Evolutionary conservation across 2,329 filamentous ascomycete genomes (phyloP).

Genomic region (Paecilomyces sp.): DNA sequence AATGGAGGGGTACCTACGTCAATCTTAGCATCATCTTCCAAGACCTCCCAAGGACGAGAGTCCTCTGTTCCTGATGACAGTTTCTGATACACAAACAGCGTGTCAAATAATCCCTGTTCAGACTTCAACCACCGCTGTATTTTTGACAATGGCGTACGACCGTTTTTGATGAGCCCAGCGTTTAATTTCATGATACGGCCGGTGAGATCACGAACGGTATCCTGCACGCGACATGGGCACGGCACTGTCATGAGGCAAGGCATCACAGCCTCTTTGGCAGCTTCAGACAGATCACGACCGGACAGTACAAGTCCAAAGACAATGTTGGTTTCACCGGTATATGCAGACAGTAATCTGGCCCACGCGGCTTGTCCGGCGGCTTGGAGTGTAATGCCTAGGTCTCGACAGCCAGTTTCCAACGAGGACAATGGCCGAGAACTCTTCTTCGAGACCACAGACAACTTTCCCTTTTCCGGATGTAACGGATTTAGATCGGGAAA

Average conservation of each 20-base stretch:
- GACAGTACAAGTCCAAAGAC: constrained; percentile 78
- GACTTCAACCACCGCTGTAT: constrained; percentile 66
- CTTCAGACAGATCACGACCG: constrained; percentile 55
- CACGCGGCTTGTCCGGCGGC: constrained; percentile 70
- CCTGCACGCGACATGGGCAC: constrained; percentile 51
- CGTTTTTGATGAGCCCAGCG: constrained; percentile 57
- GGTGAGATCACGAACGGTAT: constrained; percentile 53
- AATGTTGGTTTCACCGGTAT: constrained; percentile 66
- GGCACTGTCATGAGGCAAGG: constrained; percentile 81
- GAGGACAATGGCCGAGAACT: constrained; percentile 35
- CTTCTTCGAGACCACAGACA: constrained; percentile 25
- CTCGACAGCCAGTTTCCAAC: constrained; percentile 52
- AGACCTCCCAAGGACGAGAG: constrained; percentile 49
- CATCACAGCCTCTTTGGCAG: constrained; percentile 56
- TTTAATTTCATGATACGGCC: constrained; percentile 60
- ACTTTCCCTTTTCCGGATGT: constrained; percentile 24
- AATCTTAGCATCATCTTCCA: constrained; percentile 60
- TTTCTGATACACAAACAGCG: constrained; percentile 77
- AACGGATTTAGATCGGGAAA: constrained; percentile 72
- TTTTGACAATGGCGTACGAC: constrained; percentile 62
- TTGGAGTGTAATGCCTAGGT: constrained; percentile 64
- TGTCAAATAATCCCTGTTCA: constrained; percentile 68
- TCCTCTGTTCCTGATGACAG: constrained; percentile 18
- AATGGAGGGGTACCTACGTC: constrained; percentile 43
- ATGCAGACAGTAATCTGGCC: constrained; percentile 66